Evolutionary conservation across 352 stramenopile genomes (phyloP).

Genomic region (Phytophthora uliginosa): DNA sequence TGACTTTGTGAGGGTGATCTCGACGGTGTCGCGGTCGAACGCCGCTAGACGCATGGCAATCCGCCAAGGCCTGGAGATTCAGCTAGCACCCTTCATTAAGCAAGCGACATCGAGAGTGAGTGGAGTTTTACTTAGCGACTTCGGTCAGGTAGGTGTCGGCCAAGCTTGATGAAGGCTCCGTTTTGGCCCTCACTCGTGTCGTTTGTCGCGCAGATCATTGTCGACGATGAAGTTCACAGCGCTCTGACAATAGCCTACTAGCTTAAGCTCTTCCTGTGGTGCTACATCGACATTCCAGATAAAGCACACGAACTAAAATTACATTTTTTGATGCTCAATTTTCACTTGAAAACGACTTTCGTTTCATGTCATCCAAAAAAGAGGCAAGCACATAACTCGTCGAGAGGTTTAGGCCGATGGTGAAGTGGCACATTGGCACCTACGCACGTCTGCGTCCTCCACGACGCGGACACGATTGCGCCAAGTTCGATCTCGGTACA

Average conservation of each 20-base stretch:
- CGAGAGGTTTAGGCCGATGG: constrained; percentile 36
- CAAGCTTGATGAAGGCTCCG: not conserved
- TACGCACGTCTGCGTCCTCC: constrained; percentile 76
- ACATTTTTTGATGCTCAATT: not conserved
- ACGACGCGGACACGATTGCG: constrained; percentile 60
- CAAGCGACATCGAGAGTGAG: not conserved
- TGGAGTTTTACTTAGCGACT: constrained; percentile 21
- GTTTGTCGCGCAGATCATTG: constrained; percentile 17
- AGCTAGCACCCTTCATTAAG: constrained; percentile 22
- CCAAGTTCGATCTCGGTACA: constrained; percentile 71
- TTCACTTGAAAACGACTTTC: constrained; percentile 30
- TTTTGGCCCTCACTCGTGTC: not conserved
- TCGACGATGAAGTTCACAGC: constrained; percentile 20
- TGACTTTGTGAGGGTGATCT: constrained; percentile 43
- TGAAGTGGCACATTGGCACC: constrained; percentile 86
- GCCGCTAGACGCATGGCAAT: not conserved
- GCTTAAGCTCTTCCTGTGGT: not conserved
- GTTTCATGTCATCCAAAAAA: constrained; percentile 4
- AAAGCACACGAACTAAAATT: constrained; percentile 30
- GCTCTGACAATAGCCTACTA: constrained; percentile 32
- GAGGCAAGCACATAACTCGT: not conserved
- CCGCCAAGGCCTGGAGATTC: constrained; percentile 13
- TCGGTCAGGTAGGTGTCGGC: constrained; percentile 21
- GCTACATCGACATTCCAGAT: not conserved
- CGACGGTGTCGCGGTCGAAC: constrained; percentile 18